Evolutionary conservation across 805 yeast genomes (phyloP).

Genomic region (Starmerella stellata): DNA sequence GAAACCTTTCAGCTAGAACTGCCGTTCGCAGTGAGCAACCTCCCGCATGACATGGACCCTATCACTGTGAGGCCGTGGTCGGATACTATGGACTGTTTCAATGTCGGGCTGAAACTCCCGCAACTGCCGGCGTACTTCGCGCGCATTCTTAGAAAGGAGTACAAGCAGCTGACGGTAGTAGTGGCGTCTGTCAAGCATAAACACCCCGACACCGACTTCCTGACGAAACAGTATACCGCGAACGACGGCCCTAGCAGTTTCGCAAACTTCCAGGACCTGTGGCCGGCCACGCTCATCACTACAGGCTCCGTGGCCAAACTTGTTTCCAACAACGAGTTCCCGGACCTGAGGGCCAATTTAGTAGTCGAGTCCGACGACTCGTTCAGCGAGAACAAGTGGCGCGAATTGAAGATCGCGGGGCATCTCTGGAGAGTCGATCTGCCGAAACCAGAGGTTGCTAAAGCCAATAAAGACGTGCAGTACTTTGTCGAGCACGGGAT

Average conservation of each 20-base stretch:
- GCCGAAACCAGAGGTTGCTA: conserved; percentile 21
- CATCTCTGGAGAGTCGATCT: conserved; percentile 18
- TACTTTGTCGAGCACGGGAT: not conserved
- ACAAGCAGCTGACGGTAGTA: conserved; percentile 10
- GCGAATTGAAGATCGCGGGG: conserved; percentile 14
- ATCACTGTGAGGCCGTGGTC: conserved; percentile 19
- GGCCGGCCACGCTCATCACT: conserved; percentile 20
- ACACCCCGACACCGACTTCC: conserved; percentile 6
- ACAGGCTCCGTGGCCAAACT: conserved; percentile 19
- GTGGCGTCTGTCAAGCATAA: conserved; percentile 16
- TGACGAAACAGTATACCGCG: conserved; percentile 5
- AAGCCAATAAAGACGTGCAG: conserved; percentile 16
- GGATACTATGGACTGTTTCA: conserved; percentile 14
- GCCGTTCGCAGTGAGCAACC: conserved; percentile 10
- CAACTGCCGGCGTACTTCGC: conserved; percentile 8
- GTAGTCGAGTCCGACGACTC: conserved; percentile 20
- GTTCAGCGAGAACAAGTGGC: conserved; percentile 24
- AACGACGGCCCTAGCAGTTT: conserved; percentile 8
- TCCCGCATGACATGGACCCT: conserved; percentile 6
- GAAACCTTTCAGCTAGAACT: conserved; percentile 3
- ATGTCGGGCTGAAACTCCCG: conserved; percentile 14
- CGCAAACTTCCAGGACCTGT: conserved; percentile 21
- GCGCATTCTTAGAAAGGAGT: conserved; percentile 5
- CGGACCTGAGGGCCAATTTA: conserved; percentile 23
- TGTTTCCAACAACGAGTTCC: conserved; percentile 10